Base-by-base conservation (phyloP, 768 basidiomycete genomes). In the Hygrophorus pudorinus region DNA sequence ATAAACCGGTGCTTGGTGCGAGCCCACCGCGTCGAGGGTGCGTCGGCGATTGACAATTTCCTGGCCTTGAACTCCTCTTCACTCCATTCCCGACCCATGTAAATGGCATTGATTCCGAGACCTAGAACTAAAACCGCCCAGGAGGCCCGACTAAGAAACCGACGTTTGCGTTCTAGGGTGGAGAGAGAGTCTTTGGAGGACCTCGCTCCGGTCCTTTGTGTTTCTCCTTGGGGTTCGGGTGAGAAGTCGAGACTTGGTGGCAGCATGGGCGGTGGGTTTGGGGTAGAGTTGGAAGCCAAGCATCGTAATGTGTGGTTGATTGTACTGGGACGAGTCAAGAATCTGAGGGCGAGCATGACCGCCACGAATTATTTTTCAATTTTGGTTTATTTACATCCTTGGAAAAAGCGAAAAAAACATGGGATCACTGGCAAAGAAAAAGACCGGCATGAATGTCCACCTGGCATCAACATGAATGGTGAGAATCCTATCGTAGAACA, bases 11-110 rank as follows among this genome's bases (percentile, higher is more conserved):
- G 62, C 47, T 66, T 73, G 27, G 78, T 84, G 42, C 85, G 69
- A 24, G 67, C 78, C 76, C 68, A 84, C 47, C 82, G 68, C 34
- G 78, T 73, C 29, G 73, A 66, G 9, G 79, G 76, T 2, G 76
- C 76, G 46, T 75, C 68, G 52, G 81, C 78, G 10, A 67, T 60
- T 48, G n/a, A n/a, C 62, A 76, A 54, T 56, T 76, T 79, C 64
- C 76, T 78, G 38, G 55, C 63, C 57, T 72, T 73, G 52, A 87
- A 65, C 61, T 89, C 85, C 2, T 78, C 78, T 45, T 68, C 72
- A 12, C 79, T 78, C 85, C 86, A 93, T 35, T 85, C 82, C 37
- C 82, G 70, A 0, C 89, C 90, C 55, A 88, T 70, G 47, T 81
- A 81, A 38, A 78, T 67, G 1, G 71, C 68, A 33, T 76, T 75